Percentiles rank a stretch among this genome's conserved stretches.
Evolutionary conservation across 2,329 filamentous ascomycete genomes (phyloP).

Genomic region (Penicillium sp.): DNA sequence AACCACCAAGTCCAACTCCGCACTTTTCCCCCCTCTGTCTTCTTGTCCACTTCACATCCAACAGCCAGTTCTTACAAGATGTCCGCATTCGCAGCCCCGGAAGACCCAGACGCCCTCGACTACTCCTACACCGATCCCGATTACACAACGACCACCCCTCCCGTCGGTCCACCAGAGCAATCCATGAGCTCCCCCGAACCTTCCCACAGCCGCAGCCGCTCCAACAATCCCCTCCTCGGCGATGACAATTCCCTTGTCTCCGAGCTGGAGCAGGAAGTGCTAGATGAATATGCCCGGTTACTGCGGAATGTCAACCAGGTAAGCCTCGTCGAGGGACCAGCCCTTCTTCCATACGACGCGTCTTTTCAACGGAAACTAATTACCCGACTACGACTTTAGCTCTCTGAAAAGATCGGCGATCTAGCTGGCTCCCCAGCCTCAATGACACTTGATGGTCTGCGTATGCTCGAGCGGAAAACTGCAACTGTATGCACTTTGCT

Average conservation of each 20-base stretch:
- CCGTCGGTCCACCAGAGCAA: conserved; percentile 20
- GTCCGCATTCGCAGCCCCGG: conserved; percentile 29
- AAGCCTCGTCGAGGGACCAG: conserved; percentile 18
- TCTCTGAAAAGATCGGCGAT: conserved; percentile 54
- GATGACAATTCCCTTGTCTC: conserved; percentile 56
- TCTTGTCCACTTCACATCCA: neutral
- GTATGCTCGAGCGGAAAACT: conserved; percentile 90
- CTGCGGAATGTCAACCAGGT: conserved; percentile 92
- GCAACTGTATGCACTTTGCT: conserved; percentile 92
- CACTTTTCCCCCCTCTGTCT: neutral
- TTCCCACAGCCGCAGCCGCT: conserved; percentile 23
- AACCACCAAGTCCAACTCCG: neutral
- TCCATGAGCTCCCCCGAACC: conserved; percentile 22
- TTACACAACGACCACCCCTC: conserved; percentile 23
- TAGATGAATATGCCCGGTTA: conserved; percentile 89
- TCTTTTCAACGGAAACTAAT: neutral
- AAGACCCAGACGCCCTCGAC: conserved; percentile 24
- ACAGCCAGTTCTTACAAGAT: conserved; percentile 12
- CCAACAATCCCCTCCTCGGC: conserved; percentile 44
- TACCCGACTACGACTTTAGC: conserved; percentile 24
- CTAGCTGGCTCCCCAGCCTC: conserved; percentile 69
- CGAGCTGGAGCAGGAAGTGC: conserved; percentile 86
- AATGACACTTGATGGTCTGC: conserved; percentile 74
- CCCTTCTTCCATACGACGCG: neutral
- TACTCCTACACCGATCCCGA: conserved; percentile 26